Evolutionary conservation across 75 land plant species (phyloP).

Genomic region (Picea sitchensis): DNA sequence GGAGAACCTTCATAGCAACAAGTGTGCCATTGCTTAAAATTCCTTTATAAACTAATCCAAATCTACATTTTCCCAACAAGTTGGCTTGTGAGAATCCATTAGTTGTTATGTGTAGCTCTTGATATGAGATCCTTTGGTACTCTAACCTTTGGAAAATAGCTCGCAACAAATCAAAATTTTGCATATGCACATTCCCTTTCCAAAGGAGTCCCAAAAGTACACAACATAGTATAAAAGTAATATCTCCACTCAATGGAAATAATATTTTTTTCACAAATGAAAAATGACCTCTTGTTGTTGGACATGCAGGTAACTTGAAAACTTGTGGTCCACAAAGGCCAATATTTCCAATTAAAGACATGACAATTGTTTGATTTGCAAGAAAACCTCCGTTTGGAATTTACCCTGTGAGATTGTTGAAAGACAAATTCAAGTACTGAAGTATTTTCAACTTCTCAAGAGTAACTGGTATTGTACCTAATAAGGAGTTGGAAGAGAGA

Average conservation of each 20-base stretch:
- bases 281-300: too few species aligned
- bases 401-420: conserved; percentile 22
- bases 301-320: background rate
- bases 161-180: background rate
- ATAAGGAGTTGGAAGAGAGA: conserved; percentile 26
- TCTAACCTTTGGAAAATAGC: background rate
- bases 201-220: background rate
- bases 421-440: conserved; percentile 21
- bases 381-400: conserved; percentile 11
- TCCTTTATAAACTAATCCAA: conserved; percentile 36
- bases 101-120: conserved; percentile 9
- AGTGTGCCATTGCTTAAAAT: conserved; percentile 19
- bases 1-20: conserved; percentile 31
- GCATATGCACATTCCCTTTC: background rate
- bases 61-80: conserved; percentile 29
- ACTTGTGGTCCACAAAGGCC: conserved; percentile 14
- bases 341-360: conserved; percentile 14
- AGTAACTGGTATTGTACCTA: conserved; percentile 30
- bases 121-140: background rate
- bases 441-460: conserved; percentile 17
- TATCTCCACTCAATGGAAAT: background rate
- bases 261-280: background rate
- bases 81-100: conserved; percentile 24
- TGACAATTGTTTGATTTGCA: background rate
- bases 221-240: background rate